Conservation (phyloP, 139 green algal genomes). For the Mesotaenium endlicherianum region DNA sequence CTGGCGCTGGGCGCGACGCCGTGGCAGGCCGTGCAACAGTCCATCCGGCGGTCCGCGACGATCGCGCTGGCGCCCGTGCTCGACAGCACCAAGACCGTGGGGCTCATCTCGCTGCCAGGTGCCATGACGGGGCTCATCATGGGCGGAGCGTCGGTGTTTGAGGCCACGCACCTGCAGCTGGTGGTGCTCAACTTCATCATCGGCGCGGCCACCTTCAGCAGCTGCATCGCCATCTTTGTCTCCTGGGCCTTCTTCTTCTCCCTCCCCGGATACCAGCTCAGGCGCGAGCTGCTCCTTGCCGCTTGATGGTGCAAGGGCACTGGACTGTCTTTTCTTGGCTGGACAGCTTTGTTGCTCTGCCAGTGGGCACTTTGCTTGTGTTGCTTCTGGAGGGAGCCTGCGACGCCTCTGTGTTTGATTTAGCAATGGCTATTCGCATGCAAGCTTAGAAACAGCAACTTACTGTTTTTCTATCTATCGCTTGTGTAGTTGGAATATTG, state of each 20-base stretch:
- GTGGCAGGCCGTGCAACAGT: neutral
- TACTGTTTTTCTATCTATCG: too few species aligned
- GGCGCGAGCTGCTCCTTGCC: too few species aligned
- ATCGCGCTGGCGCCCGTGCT: slow-evolving; percentile 9
- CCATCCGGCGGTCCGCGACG: neutral
- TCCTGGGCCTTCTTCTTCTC: slow-evolving; percentile 25
- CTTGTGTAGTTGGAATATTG: too few species aligned
- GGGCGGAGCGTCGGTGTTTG: slow-evolving; percentile 24
- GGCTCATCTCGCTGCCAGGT: slow-evolving; percentile 23
- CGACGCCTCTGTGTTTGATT: too few species aligned
- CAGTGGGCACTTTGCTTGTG: too few species aligned
- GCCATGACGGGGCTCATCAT: slow-evolving; percentile 40
- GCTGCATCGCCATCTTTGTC: slow-evolving; percentile 7
- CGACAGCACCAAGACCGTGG: slow-evolving; percentile 33
- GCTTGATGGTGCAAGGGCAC: too few species aligned
- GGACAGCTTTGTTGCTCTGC: too few species aligned
- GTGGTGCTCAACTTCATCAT: slow-evolving; percentile 29
- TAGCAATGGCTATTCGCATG: too few species aligned
- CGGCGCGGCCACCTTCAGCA: neutral
- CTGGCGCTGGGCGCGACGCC: slow-evolving; percentile 29
- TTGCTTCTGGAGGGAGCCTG: too few species aligned
- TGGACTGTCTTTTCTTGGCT: too few species aligned
- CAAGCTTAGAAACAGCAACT: too few species aligned
- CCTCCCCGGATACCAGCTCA: slow-evolving; percentile 15
- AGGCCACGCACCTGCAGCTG: slow-evolving; percentile 28